Evolutionary conservation across 352 stramenopile genomes (phyloP), one percentile per base, ranked within the genome.

Genomic region (Pythium aquatile): DNA sequence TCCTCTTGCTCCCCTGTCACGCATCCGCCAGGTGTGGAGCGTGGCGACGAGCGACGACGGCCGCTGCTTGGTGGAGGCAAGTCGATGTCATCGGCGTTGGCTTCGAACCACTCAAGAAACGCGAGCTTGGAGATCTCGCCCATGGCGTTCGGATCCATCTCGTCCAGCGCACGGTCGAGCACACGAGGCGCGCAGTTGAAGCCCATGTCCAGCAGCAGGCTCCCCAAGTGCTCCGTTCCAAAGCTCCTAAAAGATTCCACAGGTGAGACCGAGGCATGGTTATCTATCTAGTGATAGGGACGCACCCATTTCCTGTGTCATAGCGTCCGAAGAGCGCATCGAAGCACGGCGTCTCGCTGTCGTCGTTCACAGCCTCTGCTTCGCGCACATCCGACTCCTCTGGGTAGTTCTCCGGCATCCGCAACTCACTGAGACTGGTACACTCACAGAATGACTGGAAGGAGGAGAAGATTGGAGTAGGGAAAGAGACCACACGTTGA

Each of bases 61-160:
- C 33, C 35, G 1, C 17, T 3, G 7, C 11, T 39, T 0, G 61
- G 32, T 49, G n/a, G n/a, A 16, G 63, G 56, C 49, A 70, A 5
- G 10, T 86, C 82, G 24, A 91, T 83, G 9, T 84, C 72, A 58
- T 91, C 82, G 3, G 79, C 79, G 24, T 88, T 78, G 58, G 77
- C 69, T 68, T 88, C 78, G 52, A 91, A 91, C 82, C 82, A 91
- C 55, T 91, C 79, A 40, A 91, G 75, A 35, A 91, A 91, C 20
- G 70, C 68, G 48, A 87, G 44, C 70, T 85, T 91, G 29, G 77
- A 59, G 52, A 91, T 87, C 58, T 88, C 82, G 10, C 82, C 82
- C 2, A 74, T 85, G 1, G 82, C 82, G 37, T 87, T 76, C 5
- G 82, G 77, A 48, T 91, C 82, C 75, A 90, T 86, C 7, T 88